Evolutionary conservation across 768 basidiomycete genomes (phyloP), one percentile per base, ranked within the genome.

Genomic region (Tephrocybe sp.): DNA sequence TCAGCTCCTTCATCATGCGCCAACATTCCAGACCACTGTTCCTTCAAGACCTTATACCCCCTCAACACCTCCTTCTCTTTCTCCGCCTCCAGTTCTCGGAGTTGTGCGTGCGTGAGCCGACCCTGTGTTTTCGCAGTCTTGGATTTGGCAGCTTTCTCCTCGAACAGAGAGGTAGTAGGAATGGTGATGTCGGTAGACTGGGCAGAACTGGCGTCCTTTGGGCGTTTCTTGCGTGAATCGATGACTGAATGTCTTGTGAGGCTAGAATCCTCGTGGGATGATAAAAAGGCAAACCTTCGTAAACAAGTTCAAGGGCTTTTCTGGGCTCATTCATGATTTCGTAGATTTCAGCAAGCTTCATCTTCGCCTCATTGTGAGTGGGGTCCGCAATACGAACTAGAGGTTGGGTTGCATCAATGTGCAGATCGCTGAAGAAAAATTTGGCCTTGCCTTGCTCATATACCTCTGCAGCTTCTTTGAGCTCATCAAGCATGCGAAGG

Each of bases 331-430:
- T 84, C 56, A 87, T 69, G 10, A 90, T 83, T 65, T 99, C 96
- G 56, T 92, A 91, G 12, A 94, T 82, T 56, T 90, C 90, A 0
- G 95, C 96, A 0, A 98, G 77, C 55, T 90, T 88, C 79, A 95
- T 85, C 66, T 92, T 93, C 22, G 85, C 87, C 23, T 94, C 89
- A 59, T 84, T 82, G 57, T 91, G 80, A 0, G 77, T 75, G 0
- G 91, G 85, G 63, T 94, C 89, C 1, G 80, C 81, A 3, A 77
- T 72, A 14, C 87, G 74, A 26, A 95, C 94, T 96, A 57, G 5
- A 41, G 19, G 10, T 7, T 23, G 30, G 43, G 44, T 8, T 26
- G 5, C 5, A 5, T 52, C 32, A n/a, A 45, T n/a, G 10, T 23
- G 5, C 39, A 5, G 36, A 16, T 13, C 11, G 13, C 1, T 13